Percentiles rank a stretch among this genome's conserved stretches.
These are phyloP conservation scores for Phytophthora nicotianae DNA, from an alignment of 352 stramenopile species.

Conservation along the genomic window DNA sequence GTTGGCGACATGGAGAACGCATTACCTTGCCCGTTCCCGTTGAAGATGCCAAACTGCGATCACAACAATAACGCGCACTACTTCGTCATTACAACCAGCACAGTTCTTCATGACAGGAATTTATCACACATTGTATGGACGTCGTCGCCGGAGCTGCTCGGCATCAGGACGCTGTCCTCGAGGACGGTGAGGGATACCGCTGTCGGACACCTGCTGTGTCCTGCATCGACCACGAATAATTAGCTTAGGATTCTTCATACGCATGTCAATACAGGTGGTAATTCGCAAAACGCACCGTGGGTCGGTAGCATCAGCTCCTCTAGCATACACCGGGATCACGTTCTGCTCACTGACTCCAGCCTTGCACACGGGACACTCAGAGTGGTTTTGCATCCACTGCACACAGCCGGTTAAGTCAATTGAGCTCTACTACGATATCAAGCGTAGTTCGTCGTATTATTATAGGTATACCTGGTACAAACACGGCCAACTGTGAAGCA, in stretches of 20 bases:
- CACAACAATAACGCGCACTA: slow-evolving; percentile 1
- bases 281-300: slow-evolving; percentile 36
- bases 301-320: slow-evolving; percentile 73
- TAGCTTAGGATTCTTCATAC: background rate
- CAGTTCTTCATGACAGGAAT: background rate
- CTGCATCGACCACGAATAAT: slow-evolving; percentile 14
- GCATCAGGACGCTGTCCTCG: slow-evolving; percentile 66
- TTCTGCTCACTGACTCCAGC: slow-evolving; percentile 90
- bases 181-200: slow-evolving; percentile 57
- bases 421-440: background rate
- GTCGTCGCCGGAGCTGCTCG: slow-evolving; percentile 60
- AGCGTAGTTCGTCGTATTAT: background rate
- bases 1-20: slow-evolving; percentile 66
- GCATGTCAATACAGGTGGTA: background rate
- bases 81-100: background rate
- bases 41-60: slow-evolving; percentile 45
- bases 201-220: slow-evolving; percentile 29
- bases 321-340: slow-evolving; percentile 88
- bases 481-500: slow-evolving; percentile 73
- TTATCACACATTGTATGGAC: slow-evolving; percentile 48
- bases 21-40: slow-evolving; percentile 38
- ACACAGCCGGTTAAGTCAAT: slow-evolving; percentile 3
- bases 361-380: slow-evolving; percentile 92
- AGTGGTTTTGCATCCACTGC: slow-evolving; percentile 80
- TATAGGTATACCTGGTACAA: slow-evolving; percentile 68